Percentiles rank a stretch among this genome's conserved stretches.
Conservation (phyloP, 768 basidiomycete genomes). For the Gelatoporia subvermispora region DNA sequence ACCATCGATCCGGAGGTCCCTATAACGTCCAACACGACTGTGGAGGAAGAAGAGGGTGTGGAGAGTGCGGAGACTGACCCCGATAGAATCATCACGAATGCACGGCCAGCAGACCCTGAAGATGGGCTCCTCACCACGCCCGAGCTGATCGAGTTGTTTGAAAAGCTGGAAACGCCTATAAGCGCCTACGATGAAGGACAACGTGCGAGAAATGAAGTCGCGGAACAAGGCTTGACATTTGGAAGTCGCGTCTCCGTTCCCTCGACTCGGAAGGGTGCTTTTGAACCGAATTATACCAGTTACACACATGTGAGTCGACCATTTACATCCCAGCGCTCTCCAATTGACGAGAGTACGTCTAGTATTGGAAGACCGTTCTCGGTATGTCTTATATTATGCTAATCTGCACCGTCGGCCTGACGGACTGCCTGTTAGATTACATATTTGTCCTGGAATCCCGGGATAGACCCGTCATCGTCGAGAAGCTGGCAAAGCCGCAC, state of each 20-base stretch:
- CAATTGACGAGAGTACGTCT: conserved; percentile 14
- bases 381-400: conserved; percentile 39
- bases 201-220: conserved; percentile 12
- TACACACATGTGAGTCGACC: conserved; percentile 47
- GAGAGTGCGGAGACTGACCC: conserved; percentile 47
- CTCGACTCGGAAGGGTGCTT: conserved; percentile 43
- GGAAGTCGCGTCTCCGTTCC: conserved; percentile 42
- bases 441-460: conserved; percentile 68
- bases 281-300: conserved; percentile 84
- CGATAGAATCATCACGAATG: conserved; percentile 68
- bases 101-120: conserved; percentile 47
- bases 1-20: conserved; percentile 60
- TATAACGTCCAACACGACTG: conserved; percentile 12
- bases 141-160: conserved; percentile 52
- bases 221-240: conserved; percentile 36
- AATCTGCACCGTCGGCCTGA: conserved; percentile 2
- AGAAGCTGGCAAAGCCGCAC: conserved; percentile 61
- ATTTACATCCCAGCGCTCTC: background rate
- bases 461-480: conserved; percentile 30
- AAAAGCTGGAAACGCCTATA: conserved; percentile 31
- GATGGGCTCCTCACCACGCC: conserved; percentile 67
- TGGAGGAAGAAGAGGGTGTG: conserved; percentile 41
- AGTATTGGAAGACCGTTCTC: conserved; percentile 79
- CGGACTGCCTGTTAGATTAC: conserved; percentile 57
- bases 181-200: conserved; percentile 69